These are phyloP conservation scores for Citrullus amarus DNA, from an alignment of 306 rosid genomes.

Conservation along the genomic window DNA sequence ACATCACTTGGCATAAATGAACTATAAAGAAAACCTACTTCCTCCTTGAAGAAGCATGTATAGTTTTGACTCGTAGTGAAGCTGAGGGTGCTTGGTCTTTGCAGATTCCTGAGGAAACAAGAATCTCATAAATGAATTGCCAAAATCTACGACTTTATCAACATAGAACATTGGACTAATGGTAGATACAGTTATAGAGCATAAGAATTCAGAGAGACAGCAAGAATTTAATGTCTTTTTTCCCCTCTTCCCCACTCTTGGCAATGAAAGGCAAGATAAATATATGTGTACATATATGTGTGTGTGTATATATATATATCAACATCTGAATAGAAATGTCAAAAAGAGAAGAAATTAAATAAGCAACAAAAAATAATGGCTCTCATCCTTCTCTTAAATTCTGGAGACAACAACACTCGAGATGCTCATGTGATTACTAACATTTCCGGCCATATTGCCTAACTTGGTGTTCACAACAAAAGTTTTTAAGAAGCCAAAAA, in stretches of 20 bases:
- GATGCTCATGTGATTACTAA: background rate
- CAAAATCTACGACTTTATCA: background rate
- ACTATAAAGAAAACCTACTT: slow-evolving; percentile 38
- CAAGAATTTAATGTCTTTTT: background rate
- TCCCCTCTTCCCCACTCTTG: background rate
- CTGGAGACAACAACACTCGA: background rate
- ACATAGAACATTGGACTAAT: background rate
- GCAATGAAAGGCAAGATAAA: background rate
- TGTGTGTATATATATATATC: background rate
- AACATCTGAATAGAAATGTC: background rate
- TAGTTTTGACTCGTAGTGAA: slow-evolving; percentile 94
- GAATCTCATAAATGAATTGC: background rate
- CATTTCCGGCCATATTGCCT: background rate
- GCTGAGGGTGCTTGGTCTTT: slow-evolving; percentile 98
- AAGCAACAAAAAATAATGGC: background rate
- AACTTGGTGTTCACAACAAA: background rate
- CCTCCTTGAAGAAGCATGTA: slow-evolving; percentile 99
- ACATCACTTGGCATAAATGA: background rate
- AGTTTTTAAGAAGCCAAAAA: background rate
- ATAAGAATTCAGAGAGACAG: background rate
- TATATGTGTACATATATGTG: too few species aligned
- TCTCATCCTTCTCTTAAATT: background rate
- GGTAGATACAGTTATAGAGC: background rate
- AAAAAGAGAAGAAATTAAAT: background rate
- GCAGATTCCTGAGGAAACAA: slow-evolving; percentile 53